Conservation (phyloP, 305 asterid genomes). For the Fraxinus sp. region DNA sequence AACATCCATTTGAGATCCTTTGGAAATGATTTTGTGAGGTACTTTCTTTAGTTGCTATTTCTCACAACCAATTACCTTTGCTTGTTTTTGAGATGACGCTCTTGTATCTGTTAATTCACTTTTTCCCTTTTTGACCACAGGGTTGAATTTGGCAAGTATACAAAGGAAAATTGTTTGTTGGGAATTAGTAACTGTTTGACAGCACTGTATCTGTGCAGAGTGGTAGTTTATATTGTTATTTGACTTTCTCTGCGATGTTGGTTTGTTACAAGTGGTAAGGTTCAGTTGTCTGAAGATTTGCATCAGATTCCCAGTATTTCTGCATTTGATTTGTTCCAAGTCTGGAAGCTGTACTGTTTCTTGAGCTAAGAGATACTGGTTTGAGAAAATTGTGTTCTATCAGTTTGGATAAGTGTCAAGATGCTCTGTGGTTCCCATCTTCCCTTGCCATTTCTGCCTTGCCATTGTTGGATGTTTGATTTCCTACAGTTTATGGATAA, state of each 20-base stretch:
- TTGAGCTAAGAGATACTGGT: conserved; percentile 30
- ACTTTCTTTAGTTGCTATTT: conserved; percentile 14
- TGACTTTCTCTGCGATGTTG: conserved; percentile 30
- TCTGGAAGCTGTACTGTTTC: conserved; percentile 35
- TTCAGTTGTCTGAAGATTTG: conserved; percentile 40
- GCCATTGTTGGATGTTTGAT: conserved; percentile 34
- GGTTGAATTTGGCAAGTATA: conserved; percentile 44
- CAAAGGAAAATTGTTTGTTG: conserved; percentile 35
- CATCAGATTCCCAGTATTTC: conserved; percentile 24
- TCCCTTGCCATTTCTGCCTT: conserved; percentile 25
- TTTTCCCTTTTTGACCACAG: conserved; percentile 27
- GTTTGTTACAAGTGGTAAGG: conserved; percentile 29
- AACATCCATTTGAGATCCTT: conserved; percentile 48
- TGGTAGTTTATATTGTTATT: conserved; percentile 27
- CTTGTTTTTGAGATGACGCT: background rate
- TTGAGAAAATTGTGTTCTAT: conserved; percentile 29
- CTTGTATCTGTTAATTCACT: background rate
- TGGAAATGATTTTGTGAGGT: conserved; percentile 47
- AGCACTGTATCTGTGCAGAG: conserved; percentile 31
- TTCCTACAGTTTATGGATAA: conserved; percentile 44
- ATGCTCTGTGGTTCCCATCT: conserved; percentile 46
- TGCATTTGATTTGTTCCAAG: conserved; percentile 18
- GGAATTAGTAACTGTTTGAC: conserved; percentile 37
- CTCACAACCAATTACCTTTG: background rate
- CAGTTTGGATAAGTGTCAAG: conserved; percentile 35